These are phyloP conservation scores for Zygotorulaspora sp. DNA, from an alignment of 805 yeast species.

Conservation along the genomic window DNA sequence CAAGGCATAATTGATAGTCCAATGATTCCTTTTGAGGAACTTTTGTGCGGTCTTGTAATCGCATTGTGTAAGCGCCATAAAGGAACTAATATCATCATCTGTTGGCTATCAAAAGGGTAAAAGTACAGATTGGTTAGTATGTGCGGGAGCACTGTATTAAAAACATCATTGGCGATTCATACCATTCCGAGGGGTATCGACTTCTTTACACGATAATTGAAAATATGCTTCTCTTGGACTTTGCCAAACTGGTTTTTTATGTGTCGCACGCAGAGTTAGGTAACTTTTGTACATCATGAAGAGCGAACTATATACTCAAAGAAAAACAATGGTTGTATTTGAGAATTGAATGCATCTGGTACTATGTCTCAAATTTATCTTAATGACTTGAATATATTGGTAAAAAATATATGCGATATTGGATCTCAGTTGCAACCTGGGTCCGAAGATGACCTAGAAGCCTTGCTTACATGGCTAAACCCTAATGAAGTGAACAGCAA, in stretches of 20 bases:
- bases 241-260: no score
- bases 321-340: no score
- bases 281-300: no score
- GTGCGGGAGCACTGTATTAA: no score
- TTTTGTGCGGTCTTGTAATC: conserved; percentile 19
- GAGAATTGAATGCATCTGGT: no score
- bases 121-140: not conserved
- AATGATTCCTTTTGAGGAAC: conserved; percentile 24
- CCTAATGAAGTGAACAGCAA: conserved; percentile 25
- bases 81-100: conserved; percentile 6
- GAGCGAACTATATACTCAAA: no score
- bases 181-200: no score
- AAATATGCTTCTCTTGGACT: no score
- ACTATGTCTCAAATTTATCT: conserved; percentile 7
- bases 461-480: conserved; percentile 25
- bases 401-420: conserved; percentile 6
- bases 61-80: conserved; percentile 26
- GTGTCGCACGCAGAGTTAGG: no score
- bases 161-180: no score
- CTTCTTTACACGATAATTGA: no score
- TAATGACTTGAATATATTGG: conserved; percentile 4
- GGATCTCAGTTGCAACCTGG: conserved; percentile 8
- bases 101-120: conserved; percentile 1
- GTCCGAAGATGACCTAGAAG: conserved; percentile 24
- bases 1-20: conserved; percentile 31